phyloP scores from a whole-genome alignment of 108 stramenopile genomes.

The Pseudonitzschia multiseries region DNA sequence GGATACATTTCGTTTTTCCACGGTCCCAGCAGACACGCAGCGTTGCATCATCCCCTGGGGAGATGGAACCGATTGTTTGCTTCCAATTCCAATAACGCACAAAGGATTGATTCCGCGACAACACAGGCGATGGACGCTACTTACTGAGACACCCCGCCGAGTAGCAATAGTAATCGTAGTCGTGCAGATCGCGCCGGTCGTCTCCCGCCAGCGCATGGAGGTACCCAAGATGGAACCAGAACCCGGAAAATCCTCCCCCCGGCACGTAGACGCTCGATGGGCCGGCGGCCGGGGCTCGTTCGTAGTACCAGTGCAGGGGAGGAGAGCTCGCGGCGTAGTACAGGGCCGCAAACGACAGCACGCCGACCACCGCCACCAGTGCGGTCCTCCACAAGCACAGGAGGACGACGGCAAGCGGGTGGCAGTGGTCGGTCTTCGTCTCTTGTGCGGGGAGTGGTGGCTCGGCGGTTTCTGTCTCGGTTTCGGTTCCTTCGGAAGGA shows the following conservation, averaged over 20 bases:
- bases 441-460: too few relatives aligned
- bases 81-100: too few relatives aligned
- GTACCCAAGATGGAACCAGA: slow-evolving; percentile 38
- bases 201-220: slow-evolving; percentile 15
- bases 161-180: slow-evolving; percentile 34
- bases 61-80: too few relatives aligned
- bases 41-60: too few relatives aligned
- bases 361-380: not conserved
- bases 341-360: not conserved
- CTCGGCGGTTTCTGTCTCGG: too few relatives aligned
- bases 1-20: too few relatives aligned
- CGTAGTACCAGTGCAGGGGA: slow-evolving; percentile 23
- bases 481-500: too few relatives aligned
- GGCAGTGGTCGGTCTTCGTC: too few relatives aligned
- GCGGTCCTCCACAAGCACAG: not conserved
- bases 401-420: too few relatives aligned
- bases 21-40: too few relatives aligned
- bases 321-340: slow-evolving; percentile 3
- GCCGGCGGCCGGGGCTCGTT: slow-evolving; percentile 11
- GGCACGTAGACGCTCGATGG: slow-evolving; percentile 25
- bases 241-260: slow-evolving; percentile 34
- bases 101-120: too few relatives aligned
- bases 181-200: not conserved
- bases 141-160: slow-evolving; percentile 28
- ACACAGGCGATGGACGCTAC: too few relatives aligned